Conservation (phyloP, 2,329 filamentous ascomycete species). For the Aurifilum marmelostoma region DNA sequence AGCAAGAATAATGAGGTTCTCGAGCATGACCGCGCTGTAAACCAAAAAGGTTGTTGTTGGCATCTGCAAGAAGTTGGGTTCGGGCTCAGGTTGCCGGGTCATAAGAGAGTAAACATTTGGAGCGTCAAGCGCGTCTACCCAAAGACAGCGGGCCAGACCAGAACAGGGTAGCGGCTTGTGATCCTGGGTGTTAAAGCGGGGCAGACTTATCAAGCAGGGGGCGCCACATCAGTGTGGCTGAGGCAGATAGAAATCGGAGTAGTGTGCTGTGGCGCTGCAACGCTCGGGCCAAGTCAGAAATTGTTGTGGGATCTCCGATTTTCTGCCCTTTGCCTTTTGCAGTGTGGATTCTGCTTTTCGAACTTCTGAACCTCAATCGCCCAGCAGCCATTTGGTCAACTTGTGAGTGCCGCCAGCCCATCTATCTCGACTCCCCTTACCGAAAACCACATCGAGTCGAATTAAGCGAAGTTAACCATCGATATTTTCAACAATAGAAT, state of each 20-base stretch:
- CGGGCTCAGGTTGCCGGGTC: constrained; percentile 19
- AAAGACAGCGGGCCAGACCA: neutral
- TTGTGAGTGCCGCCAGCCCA: constrained; percentile 25
- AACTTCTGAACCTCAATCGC: constrained; percentile 25
- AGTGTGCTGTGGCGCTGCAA: constrained; percentile 12
- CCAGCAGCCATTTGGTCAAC: constrained; percentile 29
- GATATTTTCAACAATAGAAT: constrained; percentile 33
- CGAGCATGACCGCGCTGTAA: constrained; percentile 13
- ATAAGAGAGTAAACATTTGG: constrained; percentile 16
- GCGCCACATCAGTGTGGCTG: constrained; percentile 15
- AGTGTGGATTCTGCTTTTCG: constrained; percentile 10
- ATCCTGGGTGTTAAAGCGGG: neutral
- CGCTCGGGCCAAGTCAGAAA: constrained; percentile 16
- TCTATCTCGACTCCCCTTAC: constrained; percentile 9
- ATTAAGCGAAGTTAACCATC: constrained; percentile 36
- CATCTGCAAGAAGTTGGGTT: neutral
- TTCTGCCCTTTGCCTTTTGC: constrained; percentile 10
- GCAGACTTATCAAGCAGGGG: neutral
- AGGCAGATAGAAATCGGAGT: constrained; percentile 3
- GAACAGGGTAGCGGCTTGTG: neutral
- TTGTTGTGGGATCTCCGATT: constrained; percentile 20
- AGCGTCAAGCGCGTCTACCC: constrained; percentile 8
- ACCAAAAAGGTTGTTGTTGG: neutral
- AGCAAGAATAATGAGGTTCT: neutral
- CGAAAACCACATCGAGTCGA: constrained; percentile 32